phyloP scores from a whole-genome alignment of 2,329 filamentous ascomycete genomes.

The Cercospora berteroae region DNA sequence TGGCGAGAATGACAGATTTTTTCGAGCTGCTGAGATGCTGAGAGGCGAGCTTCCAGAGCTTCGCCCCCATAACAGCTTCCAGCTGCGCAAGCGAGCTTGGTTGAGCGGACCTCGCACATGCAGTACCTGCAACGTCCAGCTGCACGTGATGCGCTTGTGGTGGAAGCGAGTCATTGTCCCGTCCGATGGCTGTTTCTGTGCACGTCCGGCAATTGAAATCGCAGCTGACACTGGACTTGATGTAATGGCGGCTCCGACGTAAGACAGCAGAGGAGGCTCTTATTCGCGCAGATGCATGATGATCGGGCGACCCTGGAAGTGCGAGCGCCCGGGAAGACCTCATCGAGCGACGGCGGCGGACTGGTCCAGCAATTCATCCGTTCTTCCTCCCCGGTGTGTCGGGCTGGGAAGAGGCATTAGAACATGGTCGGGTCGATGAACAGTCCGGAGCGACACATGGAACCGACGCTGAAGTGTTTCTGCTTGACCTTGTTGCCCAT shows the following conservation, averaged over 20 bases:
- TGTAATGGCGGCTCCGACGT: not conserved
- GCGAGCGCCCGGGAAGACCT: not conserved
- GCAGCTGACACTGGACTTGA: not conserved
- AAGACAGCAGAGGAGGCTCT: not conserved
- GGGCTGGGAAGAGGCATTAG: conserved; percentile 19
- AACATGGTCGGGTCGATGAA: conserved; percentile 22
- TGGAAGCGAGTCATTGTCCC: not conserved
- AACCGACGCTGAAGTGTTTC: conserved; percentile 26
- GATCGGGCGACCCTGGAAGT: not conserved
- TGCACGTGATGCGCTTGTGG: not conserved
- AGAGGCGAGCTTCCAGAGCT: conserved; percentile 8
- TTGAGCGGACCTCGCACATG: not conserved
- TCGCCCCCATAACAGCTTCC: not conserved
- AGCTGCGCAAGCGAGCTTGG: conserved; percentile 2
- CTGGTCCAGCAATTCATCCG: conserved; percentile 13
- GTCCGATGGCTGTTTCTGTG: not conserved
- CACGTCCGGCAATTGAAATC: not conserved
- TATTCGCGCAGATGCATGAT: not conserved
- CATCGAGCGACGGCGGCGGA: not conserved
- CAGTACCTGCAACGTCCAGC: not conserved
- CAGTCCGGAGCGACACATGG: conserved; percentile 21
- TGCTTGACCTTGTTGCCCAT: conserved; percentile 25
- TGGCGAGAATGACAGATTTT: not conserved
- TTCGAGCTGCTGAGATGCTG: not conserved
- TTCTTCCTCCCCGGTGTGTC: conserved; percentile 24